Percentiles rank a stretch among this genome's conserved stretches.
Evolutionary conservation across 495 filamentous ascomycete species (phyloP).

Genomic region (Neurospora sublineolata): DNA sequence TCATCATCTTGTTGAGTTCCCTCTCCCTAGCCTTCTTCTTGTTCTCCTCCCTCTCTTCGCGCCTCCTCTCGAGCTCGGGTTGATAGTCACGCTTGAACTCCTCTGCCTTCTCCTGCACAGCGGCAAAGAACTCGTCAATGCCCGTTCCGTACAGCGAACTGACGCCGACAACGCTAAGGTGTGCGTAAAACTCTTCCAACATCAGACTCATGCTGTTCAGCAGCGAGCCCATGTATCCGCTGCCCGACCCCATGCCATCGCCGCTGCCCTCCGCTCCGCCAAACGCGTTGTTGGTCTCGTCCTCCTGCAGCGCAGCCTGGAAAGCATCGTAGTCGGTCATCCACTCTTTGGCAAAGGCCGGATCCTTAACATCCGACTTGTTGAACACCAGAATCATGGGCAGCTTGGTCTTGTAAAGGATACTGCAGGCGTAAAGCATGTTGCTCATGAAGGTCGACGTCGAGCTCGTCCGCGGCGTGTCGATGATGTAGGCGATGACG

Average conservation of each 20-base stretch:
- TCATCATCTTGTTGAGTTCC: conserved; percentile 86
- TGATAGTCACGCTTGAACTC: conserved; percentile 90
- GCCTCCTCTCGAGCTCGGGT: conserved; percentile 75
- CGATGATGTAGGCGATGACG: conserved; percentile 92
- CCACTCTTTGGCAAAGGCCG: conserved; percentile 91
- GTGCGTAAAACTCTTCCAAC: conserved; percentile 94
- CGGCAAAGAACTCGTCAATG: conserved; percentile 83
- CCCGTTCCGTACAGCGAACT: conserved; percentile 88
- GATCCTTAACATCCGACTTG: conserved; percentile 90
- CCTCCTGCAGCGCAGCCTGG: conserved; percentile 67
- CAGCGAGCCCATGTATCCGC: conserved; percentile 93
- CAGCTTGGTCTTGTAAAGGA: conserved; percentile 94
- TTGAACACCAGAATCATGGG: conserved; percentile 99
- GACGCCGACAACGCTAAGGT: conserved; percentile 83
- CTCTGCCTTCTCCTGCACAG: conserved; percentile 70
- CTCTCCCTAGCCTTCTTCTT: conserved; percentile 59
- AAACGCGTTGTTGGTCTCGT: conserved; percentile 69
- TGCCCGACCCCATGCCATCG: conserved; percentile 48
- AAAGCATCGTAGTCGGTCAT: conserved; percentile 99
- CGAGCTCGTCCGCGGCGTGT: conserved; percentile 83
- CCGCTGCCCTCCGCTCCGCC: conserved; percentile 57
- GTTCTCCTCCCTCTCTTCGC: conserved; percentile 59
- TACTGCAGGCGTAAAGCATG: conserved; percentile 97
- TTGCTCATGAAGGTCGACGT: conserved; percentile 98
- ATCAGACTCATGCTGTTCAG: conserved; percentile 96